Percentiles rank a stretch among this genome's conserved stretches.
Evolutionary conservation across 805 yeast genomes (phyloP).

Genomic region (Pichia phayaonensis): DNA sequence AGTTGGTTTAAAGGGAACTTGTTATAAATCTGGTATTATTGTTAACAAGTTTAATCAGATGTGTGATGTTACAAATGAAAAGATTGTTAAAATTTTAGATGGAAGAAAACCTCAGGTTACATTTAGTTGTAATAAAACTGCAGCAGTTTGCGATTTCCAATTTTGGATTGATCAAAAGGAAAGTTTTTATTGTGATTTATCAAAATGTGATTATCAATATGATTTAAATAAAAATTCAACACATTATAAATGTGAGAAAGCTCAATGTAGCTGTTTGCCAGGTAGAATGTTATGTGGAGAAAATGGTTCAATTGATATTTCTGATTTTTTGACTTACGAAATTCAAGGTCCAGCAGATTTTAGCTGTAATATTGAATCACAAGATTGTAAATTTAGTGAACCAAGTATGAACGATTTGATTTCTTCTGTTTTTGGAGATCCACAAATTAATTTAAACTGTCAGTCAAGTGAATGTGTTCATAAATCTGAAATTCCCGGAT

Average conservation of each 20-base stretch:
- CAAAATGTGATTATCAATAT: conserved; percentile 61
- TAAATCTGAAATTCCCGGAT: conserved; percentile 89
- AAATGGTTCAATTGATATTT: conserved; percentile 86
- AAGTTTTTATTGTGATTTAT: conserved; percentile 82
- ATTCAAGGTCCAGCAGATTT: conserved; percentile 93
- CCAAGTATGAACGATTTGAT: conserved; percentile 95
- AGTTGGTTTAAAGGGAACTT: conserved; percentile 72
- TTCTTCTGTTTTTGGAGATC: conserved; percentile 90
- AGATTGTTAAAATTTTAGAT: conserved; percentile 69
- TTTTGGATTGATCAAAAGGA: conserved; percentile 92
- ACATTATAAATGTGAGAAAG: conserved; percentile 67
- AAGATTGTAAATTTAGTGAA: conserved; percentile 74
- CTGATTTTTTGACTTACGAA: conserved; percentile 85
- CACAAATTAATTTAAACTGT: conserved; percentile 74
- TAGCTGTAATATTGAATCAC: conserved; percentile 58
- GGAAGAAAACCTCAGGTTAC: conserved; percentile 89
- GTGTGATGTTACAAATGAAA: conserved; percentile 90
- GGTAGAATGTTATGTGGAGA: conserved; percentile 92
- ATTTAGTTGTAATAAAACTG: conserved; percentile 71
- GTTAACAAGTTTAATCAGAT: conserved; percentile 78
- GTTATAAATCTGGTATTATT: conserved; percentile 78
- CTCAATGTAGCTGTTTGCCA: conserved; percentile 85
- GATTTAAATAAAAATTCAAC: conserved; percentile 59
- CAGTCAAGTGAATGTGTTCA: conserved; percentile 88
- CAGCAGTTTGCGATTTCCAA: conserved; percentile 73